Conservation (phyloP, 768 basidiomycete species). For the Lyophyllum semitale region DNA sequence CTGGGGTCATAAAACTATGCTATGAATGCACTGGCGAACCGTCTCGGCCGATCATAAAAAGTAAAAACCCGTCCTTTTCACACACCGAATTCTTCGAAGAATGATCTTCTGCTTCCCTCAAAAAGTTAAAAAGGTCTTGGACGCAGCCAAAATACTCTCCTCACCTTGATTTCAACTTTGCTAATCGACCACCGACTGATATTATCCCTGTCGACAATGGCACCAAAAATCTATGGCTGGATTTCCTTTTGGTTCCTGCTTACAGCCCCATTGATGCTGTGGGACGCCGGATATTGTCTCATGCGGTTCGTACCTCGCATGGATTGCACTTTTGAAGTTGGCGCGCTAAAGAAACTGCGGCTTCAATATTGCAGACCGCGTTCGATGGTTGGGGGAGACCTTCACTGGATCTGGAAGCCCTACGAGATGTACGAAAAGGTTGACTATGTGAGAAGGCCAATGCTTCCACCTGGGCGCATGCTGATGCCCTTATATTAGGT, state of each 20-base stretch:
- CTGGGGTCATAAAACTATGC: neutral
- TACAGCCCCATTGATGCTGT: conserved; percentile 62
- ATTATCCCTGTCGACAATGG: conserved; percentile 18
- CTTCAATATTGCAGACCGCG: conserved; percentile 33
- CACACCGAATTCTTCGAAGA: conserved; percentile 23
- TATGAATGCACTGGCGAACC: neutral
- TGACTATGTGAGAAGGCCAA: conserved; percentile 26
- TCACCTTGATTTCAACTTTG: conserved; percentile 7
- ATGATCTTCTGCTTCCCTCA: conserved; percentile 26
- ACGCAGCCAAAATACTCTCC: conserved; percentile 10
- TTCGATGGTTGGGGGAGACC: conserved; percentile 65
- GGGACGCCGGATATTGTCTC: conserved; percentile 64
- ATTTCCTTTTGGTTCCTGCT: conserved; percentile 58
- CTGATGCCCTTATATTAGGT: conserved; percentile 39
- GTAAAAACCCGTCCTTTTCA: conserved; percentile 13
- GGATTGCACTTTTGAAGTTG: conserved; percentile 42
- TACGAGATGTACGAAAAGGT: conserved; percentile 70
- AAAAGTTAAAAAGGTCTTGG: conserved; percentile 22
- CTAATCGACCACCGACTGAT: neutral
- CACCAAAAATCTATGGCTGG: conserved; percentile 43
- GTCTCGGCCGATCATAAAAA: conserved; percentile 13
- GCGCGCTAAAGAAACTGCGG: conserved; percentile 2
- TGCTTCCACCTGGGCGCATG: conserved; percentile 5
- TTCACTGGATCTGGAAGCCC: conserved; percentile 82
- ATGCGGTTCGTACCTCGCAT: conserved; percentile 29